Evolutionary conservation across 495 filamentous ascomycete species (phyloP).

Genomic region (Pyrenopolyporus hunteri): DNA sequence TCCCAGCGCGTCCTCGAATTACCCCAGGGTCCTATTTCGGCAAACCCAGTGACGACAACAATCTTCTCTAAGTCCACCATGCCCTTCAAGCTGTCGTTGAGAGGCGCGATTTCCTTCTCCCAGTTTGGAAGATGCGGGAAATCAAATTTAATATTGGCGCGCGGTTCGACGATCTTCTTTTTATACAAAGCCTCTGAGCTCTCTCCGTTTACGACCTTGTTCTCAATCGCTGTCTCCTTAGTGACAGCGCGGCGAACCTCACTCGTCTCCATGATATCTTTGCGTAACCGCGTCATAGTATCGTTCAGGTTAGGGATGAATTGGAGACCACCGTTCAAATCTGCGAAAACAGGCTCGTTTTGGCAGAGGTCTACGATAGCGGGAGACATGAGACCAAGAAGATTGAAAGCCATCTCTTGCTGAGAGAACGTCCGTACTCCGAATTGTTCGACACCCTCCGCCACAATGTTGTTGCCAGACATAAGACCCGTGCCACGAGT

Average conservation of each 20-base stretch:
- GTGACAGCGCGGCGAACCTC: slow-evolving; percentile 92
- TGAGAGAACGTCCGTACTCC: slow-evolving; percentile 98
- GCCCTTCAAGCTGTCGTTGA: slow-evolving; percentile 85
- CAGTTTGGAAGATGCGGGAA: slow-evolving; percentile 91
- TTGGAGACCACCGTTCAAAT: slow-evolving; percentile 96
- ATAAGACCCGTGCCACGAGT: slow-evolving; percentile 98
- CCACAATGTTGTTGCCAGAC: slow-evolving; percentile 97
- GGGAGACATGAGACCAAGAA: slow-evolving; percentile 95
- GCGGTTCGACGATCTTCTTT: slow-evolving; percentile 88
- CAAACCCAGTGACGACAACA: slow-evolving; percentile 95
- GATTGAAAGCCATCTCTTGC: slow-evolving; percentile 99
- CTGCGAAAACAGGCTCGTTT: slow-evolving; percentile 91
- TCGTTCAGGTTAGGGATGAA: slow-evolving; percentile 98
- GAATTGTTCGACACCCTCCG: slow-evolving; percentile 93
- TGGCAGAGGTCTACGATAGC: slow-evolving; percentile 95
- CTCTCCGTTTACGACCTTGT: slow-evolving; percentile 96
- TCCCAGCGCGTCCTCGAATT: slow-evolving; percentile 98
- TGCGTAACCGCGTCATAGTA: slow-evolving; percentile 86
- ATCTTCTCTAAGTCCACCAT: slow-evolving; percentile 99
- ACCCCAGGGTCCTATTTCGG: slow-evolving; percentile 97
- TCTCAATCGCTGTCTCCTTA: slow-evolving; percentile 94
- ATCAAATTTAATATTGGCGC: slow-evolving; percentile 96
- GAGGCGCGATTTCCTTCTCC: slow-evolving; percentile 86
- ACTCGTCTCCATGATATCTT: slow-evolving; percentile 90
- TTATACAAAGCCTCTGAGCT: slow-evolving; percentile 91